phyloP scores from a whole-genome alignment of 202 grass and related monocot species.

The Alloteropsis angusta region DNA sequence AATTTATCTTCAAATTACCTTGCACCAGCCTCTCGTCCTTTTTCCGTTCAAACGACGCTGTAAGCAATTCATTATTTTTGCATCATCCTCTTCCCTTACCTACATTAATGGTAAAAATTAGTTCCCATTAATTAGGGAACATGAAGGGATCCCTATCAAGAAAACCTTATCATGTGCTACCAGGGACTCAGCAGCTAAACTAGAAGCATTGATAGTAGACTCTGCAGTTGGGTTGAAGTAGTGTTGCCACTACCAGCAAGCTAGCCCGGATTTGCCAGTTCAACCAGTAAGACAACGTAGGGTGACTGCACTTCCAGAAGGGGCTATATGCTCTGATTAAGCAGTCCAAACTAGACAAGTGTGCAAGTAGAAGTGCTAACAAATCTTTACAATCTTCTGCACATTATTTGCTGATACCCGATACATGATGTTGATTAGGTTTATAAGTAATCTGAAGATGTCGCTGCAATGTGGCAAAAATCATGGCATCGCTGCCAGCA shows the following conservation, averaged over 20 bases:
- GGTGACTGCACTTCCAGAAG: background rate
- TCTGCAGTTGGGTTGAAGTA: background rate
- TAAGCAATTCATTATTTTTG: conserved; percentile 53
- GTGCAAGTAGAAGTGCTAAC: background rate
- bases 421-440: background rate
- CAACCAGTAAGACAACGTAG: background rate
- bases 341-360: background rate
- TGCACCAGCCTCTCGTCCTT: conserved; percentile 28
- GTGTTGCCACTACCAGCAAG: background rate
- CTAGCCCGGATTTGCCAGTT: background rate
- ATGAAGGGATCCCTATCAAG: background rate
- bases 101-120: conserved; percentile 25
- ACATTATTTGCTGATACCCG: background rate
- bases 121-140: background rate
- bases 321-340: background rate
- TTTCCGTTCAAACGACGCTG: conserved; percentile 49
- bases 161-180: background rate
- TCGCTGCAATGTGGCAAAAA: background rate
- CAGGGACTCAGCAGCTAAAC: background rate
- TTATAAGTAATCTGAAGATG: background rate
- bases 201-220: background rate
- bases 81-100: conserved; percentile 88
- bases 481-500: background rate
- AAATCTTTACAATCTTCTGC: background rate
- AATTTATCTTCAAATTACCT: conserved; percentile 43